Evolutionary conservation across 495 filamentous ascomycete species (phyloP), one percentile per base, ranked within the genome.

Genomic region (Xylaria flabelliformis): DNA sequence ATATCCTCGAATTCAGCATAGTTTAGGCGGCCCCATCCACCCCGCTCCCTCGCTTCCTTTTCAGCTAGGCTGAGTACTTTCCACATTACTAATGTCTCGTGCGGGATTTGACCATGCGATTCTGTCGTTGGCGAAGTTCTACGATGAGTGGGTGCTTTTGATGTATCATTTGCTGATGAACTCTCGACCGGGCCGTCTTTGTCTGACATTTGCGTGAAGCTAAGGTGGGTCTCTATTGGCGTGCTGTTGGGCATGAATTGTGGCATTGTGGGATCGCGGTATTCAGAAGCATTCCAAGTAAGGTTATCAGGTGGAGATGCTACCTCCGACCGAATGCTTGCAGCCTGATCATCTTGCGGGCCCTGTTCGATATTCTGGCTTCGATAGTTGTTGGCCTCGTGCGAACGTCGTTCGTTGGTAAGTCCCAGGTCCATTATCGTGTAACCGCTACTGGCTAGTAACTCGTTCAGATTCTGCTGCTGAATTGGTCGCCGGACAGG

Each of bases 1-100:
- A 91, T 88, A 34, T 82, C 79, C 71, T 91, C 88, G 78, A 95
- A 96, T 80, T 97, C 93, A 3, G 87, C 82, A 63, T 89, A 93
- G 74, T 81, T 90, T 24, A 97, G 80, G 73, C 88, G 87, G 0
- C 91, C 93, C 74, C 91, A 93, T 0, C 90, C 91, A 12, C 92
- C 92, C n/a, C 92, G 86, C 62, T 85, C 81, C 69, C 84, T 86
- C 12, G 91, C 88, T 78, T 94, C 91, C 64, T 86, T 80, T 74
- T 91, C 90, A 4, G 90, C 86, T 29, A 84, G 74, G 69, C 92
- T 88, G n/a, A 91, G 85, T 17, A 83, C 83, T 73, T 87, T 86
- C 72, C 91, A 88, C 19, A 80, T 75, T 46, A 83, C 80, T 12
- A 87, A 72, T 1, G 82, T 83, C 26, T 75, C 73, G 42, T 61